phyloP scores from a whole-genome alignment of 768 basidiomycete genomes.

The Lentinus tigrinus region DNA sequence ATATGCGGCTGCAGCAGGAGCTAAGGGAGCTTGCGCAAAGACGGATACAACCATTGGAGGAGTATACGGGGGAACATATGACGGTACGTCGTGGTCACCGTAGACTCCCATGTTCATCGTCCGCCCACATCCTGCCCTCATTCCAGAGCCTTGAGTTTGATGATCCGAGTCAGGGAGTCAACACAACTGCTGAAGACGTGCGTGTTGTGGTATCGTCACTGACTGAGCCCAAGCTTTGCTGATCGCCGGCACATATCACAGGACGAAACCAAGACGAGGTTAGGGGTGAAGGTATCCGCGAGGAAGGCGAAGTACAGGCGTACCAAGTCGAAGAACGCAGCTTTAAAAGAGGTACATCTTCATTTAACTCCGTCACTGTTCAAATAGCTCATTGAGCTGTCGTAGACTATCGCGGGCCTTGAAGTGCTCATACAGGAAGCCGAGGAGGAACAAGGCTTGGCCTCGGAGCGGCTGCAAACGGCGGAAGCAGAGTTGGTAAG shows the following conservation, averaged over 20 bases:
- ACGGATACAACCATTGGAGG: too few relatives aligned
- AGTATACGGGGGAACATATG: not conserved
- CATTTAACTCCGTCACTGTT: not conserved
- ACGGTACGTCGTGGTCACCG: too few relatives aligned
- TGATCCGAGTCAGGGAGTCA: too few relatives aligned
- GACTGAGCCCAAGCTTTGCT: not conserved
- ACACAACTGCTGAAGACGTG: too few relatives aligned
- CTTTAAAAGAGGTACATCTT: not conserved
- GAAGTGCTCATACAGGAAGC: too few relatives aligned
- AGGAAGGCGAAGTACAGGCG: not conserved
- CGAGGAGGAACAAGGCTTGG: too few relatives aligned
- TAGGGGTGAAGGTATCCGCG: not conserved
- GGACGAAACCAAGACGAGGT: not conserved
- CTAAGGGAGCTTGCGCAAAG: not conserved
- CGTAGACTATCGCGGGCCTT: not conserved
- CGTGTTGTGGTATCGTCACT: not conserved
- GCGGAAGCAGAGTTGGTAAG: too few relatives aligned
- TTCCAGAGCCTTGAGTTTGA: too few relatives aligned
- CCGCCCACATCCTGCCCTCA: too few relatives aligned
- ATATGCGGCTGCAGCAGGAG: conserved; percentile 1
- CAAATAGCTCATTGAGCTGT: too few relatives aligned
- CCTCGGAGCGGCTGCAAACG: too few relatives aligned
- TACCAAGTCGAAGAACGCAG: not conserved
- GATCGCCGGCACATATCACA: not conserved
- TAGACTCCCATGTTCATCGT: too few relatives aligned